Percentiles rank a stretch among this genome's conserved stretches.
phyloP scores from a whole-genome alignment of 306 rosid species.

The Senna tora region DNA sequence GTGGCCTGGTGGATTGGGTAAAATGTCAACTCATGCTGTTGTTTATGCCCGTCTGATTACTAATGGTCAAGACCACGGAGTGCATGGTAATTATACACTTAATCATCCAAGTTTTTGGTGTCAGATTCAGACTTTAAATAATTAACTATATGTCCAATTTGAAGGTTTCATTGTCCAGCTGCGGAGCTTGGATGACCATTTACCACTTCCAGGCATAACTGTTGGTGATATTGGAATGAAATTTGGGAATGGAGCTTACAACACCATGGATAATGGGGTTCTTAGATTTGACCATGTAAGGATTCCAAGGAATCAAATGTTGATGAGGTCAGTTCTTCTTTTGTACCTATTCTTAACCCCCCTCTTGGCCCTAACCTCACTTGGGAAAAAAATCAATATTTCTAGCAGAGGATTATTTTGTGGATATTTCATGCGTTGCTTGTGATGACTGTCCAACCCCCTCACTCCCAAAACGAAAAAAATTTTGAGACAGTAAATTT shows the following conservation, averaged over 20 bases:
- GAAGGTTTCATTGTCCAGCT: constrained; percentile 93
- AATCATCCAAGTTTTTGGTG: constrained; percentile 21
- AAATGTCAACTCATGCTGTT: constrained; percentile 81
- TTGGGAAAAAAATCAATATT: constrained; percentile 14
- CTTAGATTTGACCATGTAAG: constrained; percentile 79
- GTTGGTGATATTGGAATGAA: constrained; percentile 95
- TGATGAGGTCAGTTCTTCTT: constrained; percentile 75
- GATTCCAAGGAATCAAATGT: constrained; percentile 90
- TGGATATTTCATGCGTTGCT: constrained; percentile 27
- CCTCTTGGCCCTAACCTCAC: constrained; percentile 1
- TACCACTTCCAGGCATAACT: constrained; percentile 89
- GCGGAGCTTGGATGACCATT: constrained; percentile 93
- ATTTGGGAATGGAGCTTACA: constrained; percentile 95
- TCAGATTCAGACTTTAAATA: constrained; percentile 14
- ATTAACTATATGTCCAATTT: constrained; percentile 37
- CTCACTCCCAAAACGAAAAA: background rate
- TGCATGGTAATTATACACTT: constrained; percentile 68
- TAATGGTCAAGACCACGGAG: constrained; percentile 76
- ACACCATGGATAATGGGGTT: constrained; percentile 97
- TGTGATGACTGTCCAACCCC: constrained; percentile 13
- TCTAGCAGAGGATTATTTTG: constrained; percentile 18
- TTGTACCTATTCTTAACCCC: constrained; percentile 11
- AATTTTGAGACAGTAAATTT: background rate
- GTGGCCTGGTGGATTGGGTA: constrained; percentile 99
- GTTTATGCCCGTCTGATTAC: constrained; percentile 82